Evolutionary conservation across 2,329 filamentous ascomycete species (phyloP), one percentile per base, ranked within the genome.

Genomic region (Hymenoscyphus infarciens): DNA sequence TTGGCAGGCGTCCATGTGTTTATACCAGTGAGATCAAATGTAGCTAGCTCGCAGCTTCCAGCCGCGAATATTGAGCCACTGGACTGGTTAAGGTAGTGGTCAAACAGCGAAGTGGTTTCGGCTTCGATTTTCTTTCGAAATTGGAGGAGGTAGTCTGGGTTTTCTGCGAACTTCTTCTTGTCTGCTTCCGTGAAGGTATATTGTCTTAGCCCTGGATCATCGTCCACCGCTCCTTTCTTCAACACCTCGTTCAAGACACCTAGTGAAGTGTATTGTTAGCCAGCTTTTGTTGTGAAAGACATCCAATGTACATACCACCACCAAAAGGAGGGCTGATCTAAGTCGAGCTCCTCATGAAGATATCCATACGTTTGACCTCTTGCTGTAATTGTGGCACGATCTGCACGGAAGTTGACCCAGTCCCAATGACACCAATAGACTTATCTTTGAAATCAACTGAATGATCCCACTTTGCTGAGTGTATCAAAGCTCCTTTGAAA

Each of bases 51-150:
- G 31, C n/a, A 33, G 8, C 4, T 33, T 33, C 31, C 31, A 8
- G 31, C 31, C 7, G 31, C 31, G 4, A 33, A 33, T 33, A 6
- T 13, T 35, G 33, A 35, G 33, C 33, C 33, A 35, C 10, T 35
- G 33, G 33, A 35, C 33, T 35, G 33, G 33, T 35, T 35, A 35
- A 10, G 8, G 33, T 35, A 35, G 33, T 35, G 33, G 33, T 70
- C 74, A 66, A 80, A 80, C 2, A 77, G 65, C 16, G 70, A 72
- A 68, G 80, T 80, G 59, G 79, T 76, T 60, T 75, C 76, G 13
- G 74, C 74, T 67, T 80, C 77, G 53, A 81, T 76, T 38, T 73
- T 69, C 69, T 79, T 76, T 42, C 79, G 74, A 70, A 78, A 80
- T 54, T 74, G 68, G 27, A 79, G 73, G 61, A 77, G 75, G 57